Evolutionary conservation across 257 asterid genomes (phyloP).

Genomic region (Solanum sejunctum): DNA sequence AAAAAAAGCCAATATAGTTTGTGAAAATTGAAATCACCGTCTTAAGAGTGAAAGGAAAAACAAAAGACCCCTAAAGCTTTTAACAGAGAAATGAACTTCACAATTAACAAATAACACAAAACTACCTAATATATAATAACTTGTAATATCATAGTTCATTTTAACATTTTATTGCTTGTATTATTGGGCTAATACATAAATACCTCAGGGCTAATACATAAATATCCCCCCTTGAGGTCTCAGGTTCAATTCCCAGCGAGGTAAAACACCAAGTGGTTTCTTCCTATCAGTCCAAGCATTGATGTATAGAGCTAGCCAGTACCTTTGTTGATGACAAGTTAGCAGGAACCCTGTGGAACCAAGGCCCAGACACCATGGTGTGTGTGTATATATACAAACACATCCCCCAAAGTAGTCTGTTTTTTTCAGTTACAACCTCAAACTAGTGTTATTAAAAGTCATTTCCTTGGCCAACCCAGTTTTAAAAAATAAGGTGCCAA

Average conservation of each 20-base stretch:
- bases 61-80: background rate
- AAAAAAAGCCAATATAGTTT: background rate
- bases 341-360: background rate
- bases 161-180: background rate
- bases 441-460: background rate
- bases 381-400: no score
- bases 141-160: background rate
- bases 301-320: background rate
- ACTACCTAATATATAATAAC: background rate
- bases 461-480: background rate
- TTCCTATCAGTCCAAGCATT: background rate
- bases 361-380: no score
- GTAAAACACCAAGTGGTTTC: background rate
- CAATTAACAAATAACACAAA: background rate
- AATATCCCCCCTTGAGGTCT: background rate
- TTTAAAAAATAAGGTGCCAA: background rate
- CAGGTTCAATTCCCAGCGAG: background rate
- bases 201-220: no score
- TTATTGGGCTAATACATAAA: background rate
- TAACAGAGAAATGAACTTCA: background rate
- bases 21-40: background rate
- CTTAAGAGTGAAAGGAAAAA: no score
- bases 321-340: background rate
- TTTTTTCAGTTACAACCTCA: background rate
- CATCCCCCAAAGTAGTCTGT: background rate